Base-by-base conservation (phyloP, 139 green algal species). In the Microglena sp. region DNA sequence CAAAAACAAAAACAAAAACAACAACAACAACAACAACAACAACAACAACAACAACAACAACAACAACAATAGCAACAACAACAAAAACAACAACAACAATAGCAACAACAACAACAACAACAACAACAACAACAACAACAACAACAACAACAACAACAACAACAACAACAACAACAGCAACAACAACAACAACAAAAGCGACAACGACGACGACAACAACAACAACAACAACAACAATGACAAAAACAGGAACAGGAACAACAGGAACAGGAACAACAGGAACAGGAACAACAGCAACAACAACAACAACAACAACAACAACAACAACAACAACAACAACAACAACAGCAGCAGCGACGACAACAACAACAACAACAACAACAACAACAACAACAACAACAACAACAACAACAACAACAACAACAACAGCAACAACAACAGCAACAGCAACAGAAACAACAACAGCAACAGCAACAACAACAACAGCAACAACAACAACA, bases 331-430 rank as follows among this genome's bases (percentile, higher is more conserved):
- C 40, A 50, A 67, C 21, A 50, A 67, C 45, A 24, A 21, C 18
- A 72, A n/a, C 27, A 60, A 66, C 45, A 79, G 66, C 55, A 89
- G 67, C 26, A 54, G 32, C 30, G 85, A 54, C 55, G 75, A 34
- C 4, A 64, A 27, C 31, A 91, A 78, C 76, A 91, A 92, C 50
- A 92, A 77, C 64, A 93, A 89, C 27, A 83, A 79, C 0, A 55
- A 43, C 0, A 57, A 59, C 40, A 21, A 53, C 21, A 24, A 21
- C 18, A 18, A 53, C 21, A 53, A 24, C 43, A 53, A 18, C 18
- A 53, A 53, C 18, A 24, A 21, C 43, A 53, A 53, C 43, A 53
- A 53, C 21, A 18, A 53, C 21, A 53, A 18, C 32, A 53, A 53
- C 43, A 53, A 21, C 43, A 53, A 21, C 43, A 53, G 43, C 21